Base-by-base conservation (phyloP, 1,139 yeast genomes). In the Blastobotrys indianensis region DNA sequence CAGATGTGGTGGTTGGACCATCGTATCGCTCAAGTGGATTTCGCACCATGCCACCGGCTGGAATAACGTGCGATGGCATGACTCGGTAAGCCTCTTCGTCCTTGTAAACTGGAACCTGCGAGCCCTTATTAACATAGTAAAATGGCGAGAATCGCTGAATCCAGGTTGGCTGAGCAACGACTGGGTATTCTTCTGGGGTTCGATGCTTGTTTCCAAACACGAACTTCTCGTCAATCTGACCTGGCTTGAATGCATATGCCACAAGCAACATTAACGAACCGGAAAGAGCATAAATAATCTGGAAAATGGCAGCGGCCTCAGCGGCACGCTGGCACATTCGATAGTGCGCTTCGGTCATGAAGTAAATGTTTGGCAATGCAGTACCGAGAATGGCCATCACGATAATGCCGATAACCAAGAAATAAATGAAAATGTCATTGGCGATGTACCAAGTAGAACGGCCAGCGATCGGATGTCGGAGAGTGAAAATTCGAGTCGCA, bases 401-500 rank as follows among this genome's bases (percentile, higher is more conserved):
- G 40, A 83, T 73, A 44, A 83, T 70, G n/a, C 79, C 80, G 40
- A 73, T 48, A 28, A 84, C 90, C 44, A 80, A 52, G 2, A 64
- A 60, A 60, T 85, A 85, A 34, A 77, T 57, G 1, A 62, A 45
- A 40, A 74, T 60, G 84, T 83, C 80, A 37, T 69, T 48, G 15
- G 55, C 53, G 78, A 84, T 79, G 59, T 83, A 80, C 42, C 73
- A 58, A 46, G 62, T 67, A 41, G 78, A 64, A 23, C 80, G 73
- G 46, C 92, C 94, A 25, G 84, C 77, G 40, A 79, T 82, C 2
- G 94, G 94, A 59, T 85, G 94, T 60, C 85, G 72, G 87, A 92
- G 82, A 5, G 92, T 82, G 66, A 83, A 83, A 36, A 85, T 71
- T 56, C 94, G 74, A 62, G 84, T 92, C 4, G 88, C 88, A 51